These are phyloP conservation scores for Xylaria multiplex DNA, from an alignment of 2,329 filamentous ascomycete genomes.

Conservation along the genomic window DNA sequence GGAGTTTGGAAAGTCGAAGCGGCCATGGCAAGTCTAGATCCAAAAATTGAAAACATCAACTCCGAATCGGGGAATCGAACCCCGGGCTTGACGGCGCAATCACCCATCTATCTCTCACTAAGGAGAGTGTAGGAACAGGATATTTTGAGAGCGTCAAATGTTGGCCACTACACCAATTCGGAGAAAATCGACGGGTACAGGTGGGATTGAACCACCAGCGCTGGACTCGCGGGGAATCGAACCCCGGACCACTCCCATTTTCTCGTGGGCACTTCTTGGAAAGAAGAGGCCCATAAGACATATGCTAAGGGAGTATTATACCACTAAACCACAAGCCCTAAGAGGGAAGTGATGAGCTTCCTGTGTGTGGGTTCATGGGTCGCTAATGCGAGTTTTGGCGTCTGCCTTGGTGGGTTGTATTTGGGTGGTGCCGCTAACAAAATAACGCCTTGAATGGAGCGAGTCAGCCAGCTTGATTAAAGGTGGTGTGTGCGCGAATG, in stretches of 20 bases:
- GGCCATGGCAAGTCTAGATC: not conserved
- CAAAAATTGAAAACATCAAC: constrained; percentile 20
- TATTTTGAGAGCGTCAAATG: constrained; percentile 50
- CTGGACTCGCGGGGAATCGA: constrained; percentile 43
- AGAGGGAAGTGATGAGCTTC: constrained; percentile 23
- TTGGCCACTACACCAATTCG: constrained; percentile 52
- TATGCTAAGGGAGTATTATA: constrained; percentile 37
- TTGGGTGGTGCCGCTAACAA: constrained; percentile 21
- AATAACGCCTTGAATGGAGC: not conserved
- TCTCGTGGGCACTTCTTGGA: constrained; percentile 1
- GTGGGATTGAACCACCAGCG: constrained; percentile 29
- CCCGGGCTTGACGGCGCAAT: constrained; percentile 44
- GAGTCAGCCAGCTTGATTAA: constrained; percentile 1
- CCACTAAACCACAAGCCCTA: constrained; percentile 38
- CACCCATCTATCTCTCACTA: too few species aligned
- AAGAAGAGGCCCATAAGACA: not conserved
- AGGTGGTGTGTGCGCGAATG: constrained; percentile 6
- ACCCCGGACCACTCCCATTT: constrained; percentile 42
- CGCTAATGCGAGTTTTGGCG: constrained; percentile 16
- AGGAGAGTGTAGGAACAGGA: too few species aligned
- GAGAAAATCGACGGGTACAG: constrained; percentile 36
- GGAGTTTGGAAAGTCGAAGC: not conserved
- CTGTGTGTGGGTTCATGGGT: constrained; percentile 10
- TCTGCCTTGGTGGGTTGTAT: constrained; percentile 5
- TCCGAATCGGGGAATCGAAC: constrained; percentile 50